Evolutionary conservation across 257 asterid species (phyloP).

Genomic region (Gentiana straminea): DNA sequence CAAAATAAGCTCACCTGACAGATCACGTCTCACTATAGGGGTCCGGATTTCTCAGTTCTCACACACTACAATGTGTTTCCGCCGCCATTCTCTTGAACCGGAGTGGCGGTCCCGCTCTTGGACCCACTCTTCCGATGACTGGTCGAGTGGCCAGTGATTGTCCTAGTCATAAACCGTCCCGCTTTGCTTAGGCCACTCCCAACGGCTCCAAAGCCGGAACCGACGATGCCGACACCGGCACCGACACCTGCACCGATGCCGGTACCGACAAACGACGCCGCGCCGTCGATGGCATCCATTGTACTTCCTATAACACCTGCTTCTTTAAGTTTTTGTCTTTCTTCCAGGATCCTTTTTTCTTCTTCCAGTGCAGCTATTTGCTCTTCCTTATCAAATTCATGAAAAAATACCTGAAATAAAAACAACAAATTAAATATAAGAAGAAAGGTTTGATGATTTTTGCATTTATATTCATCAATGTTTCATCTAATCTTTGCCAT

Average conservation of each 20-base stretch:
- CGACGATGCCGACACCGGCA: slow-evolving; percentile 73
- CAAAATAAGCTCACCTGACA: too few relatives aligned
- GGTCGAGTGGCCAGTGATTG: slow-evolving; percentile 53
- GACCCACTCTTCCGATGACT: slow-evolving; percentile 52
- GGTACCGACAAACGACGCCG: slow-evolving; percentile 58
- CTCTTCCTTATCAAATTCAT: slow-evolving; percentile 81
- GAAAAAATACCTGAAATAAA: slow-evolving; percentile 57
- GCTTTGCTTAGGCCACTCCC: slow-evolving; percentile 82
- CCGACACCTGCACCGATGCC: slow-evolving; percentile 60
- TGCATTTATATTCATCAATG: too few relatives aligned
- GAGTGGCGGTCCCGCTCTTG: slow-evolving; percentile 61
- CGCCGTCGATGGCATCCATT: slow-evolving; percentile 91
- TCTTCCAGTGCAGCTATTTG: slow-evolving; percentile 73
- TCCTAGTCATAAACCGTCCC: slow-evolving; percentile 84
- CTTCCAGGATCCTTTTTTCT: slow-evolving; percentile 75
- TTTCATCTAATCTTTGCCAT: too few relatives aligned
- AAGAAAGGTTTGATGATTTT: too few relatives aligned
- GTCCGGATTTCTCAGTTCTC: not conserved
- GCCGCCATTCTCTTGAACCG: slow-evolving; percentile 74
- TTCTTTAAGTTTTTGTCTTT: slow-evolving; percentile 80
- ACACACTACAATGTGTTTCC: slow-evolving; percentile 42
- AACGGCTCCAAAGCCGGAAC: slow-evolving; percentile 75
- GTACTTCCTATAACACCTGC: slow-evolving; percentile 92
- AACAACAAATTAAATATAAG: not conserved
- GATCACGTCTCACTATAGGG: too few relatives aligned